Percentiles rank a stretch among this genome's conserved stretches.
phyloP scores from a whole-genome alignment of 441 rosid species.

The Jatropha multifida region DNA sequence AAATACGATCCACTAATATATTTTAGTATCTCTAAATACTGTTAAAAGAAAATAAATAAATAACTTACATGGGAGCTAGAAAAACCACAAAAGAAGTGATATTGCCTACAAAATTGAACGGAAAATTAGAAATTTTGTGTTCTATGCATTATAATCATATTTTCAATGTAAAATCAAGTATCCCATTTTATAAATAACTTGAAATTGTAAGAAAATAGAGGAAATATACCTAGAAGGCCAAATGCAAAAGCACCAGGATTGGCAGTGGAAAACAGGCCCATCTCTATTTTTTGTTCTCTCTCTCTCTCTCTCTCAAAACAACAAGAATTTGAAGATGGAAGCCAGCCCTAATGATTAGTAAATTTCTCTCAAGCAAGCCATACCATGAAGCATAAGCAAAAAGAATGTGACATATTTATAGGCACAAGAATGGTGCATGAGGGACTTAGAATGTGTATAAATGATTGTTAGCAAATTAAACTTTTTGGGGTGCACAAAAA shows the following conservation, averaged over 20 bases:
- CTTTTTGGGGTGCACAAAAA: neutral
- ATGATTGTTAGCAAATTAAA: neutral
- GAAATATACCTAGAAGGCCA: conserved; percentile 57
- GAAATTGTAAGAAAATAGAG: neutral
- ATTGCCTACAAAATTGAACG: conserved; percentile 51
- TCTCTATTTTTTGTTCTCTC: conserved; percentile 14
- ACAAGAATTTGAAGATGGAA: conserved; percentile 5
- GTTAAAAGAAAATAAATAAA: neutral
- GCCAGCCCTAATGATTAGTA: conserved; percentile 3
- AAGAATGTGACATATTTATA: conserved; percentile 13
- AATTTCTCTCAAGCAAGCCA: conserved; percentile 7
- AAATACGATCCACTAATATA: too few species aligned
- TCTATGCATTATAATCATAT: too few species aligned
- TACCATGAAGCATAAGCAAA: neutral
- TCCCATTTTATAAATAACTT: neutral
- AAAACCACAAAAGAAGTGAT: conserved; percentile 65
- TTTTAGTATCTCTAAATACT: too few species aligned
- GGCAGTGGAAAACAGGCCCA: conserved; percentile 45
- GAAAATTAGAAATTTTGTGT: neutral
- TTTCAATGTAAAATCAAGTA: too few species aligned
- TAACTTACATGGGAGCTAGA: conserved; percentile 78
- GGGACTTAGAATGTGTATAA: neutral
- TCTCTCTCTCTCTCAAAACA: neutral
- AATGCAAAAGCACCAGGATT: conserved; percentile 49
- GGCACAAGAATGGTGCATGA: neutral